Conservation (phyloP, 129 eudicot genomes). For the Flaveria ramosissima region DNA sequence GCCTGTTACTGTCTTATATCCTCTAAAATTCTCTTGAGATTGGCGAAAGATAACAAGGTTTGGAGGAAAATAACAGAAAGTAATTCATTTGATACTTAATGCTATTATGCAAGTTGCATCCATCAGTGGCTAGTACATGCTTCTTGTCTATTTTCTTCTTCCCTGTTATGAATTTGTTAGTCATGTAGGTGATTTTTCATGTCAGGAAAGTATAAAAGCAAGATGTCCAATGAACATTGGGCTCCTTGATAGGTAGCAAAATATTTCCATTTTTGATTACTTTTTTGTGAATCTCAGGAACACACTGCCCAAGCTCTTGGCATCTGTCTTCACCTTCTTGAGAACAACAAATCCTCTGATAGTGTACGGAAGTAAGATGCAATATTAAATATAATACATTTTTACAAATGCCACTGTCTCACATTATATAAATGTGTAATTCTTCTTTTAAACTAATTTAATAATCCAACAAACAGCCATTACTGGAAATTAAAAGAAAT, state of each 20-base stretch:
- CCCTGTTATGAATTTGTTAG: not conserved
- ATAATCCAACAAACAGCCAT: constrained; percentile 9
- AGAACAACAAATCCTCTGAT: constrained; percentile 86
- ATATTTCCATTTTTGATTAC: constrained; percentile 2
- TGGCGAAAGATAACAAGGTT: constrained; percentile 12
- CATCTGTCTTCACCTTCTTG: constrained; percentile 93
- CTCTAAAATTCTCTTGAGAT: not conserved
- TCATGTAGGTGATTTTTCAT: constrained; percentile 5
- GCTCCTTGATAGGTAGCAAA: constrained; percentile 15
- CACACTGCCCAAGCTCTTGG: constrained; percentile 96
- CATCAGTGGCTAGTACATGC: not conserved
- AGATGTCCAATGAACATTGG: not conserved
- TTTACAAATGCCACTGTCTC: constrained; percentile 15
- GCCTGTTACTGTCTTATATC: not conserved
- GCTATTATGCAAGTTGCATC: constrained; percentile 6
- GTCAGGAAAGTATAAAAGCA: constrained; percentile 2
- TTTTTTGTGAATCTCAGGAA: constrained; percentile 52
- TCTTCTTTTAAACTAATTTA: not conserved
- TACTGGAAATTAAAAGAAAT: constrained; percentile 3
- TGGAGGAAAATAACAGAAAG: constrained; percentile 9
- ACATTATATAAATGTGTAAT: not conserved
- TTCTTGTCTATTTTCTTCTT: constrained; percentile 19
- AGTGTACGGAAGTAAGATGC: constrained; percentile 92
- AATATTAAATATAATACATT: not conserved
- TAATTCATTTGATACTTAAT: not conserved